A percentile compares a stretch with the other conserved stretches of the same genome.
Evolutionary conservation across 2,329 filamentous ascomycete species (phyloP).

Genomic region (Microthyrium microscopicum): DNA sequence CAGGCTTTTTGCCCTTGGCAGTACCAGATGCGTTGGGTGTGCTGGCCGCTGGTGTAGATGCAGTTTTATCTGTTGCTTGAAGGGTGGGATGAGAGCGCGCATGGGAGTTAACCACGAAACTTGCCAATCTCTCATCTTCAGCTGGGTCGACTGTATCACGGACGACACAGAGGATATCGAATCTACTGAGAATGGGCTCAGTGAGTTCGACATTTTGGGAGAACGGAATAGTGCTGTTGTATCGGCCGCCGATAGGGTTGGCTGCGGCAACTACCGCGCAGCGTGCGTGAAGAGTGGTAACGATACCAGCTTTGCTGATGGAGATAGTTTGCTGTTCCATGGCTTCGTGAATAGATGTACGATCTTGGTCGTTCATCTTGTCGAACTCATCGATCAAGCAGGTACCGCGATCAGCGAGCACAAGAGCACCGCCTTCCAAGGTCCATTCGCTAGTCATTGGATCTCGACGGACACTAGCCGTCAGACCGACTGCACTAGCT

Average conservation of each 20-base stretch:
- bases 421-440: conserved; percentile 83
- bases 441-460: conserved; percentile 96
- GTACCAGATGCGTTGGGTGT: conserved; percentile 31
- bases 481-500: conserved; percentile 92
- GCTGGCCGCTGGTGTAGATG: neutral
- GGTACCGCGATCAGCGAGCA: conserved; percentile 85
- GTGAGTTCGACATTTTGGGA: conserved; percentile 93
- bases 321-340: conserved; percentile 99
- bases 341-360: conserved; percentile 95
- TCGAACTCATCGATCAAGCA: conserved; percentile 98
- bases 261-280: conserved; percentile 94
- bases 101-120: conserved; percentile 90
- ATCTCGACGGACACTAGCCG: conserved; percentile 87
- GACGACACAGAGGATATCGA: conserved; percentile 92
- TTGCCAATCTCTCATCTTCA: conserved; percentile 84
- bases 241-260: conserved; percentile 89
- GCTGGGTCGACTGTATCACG: conserved; percentile 83
- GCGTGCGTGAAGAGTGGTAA: conserved; percentile 87
- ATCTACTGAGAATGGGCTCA: conserved; percentile 92
- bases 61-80: conserved; percentile 1
- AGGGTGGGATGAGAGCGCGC: conserved; percentile 60
- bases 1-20: conserved; percentile 39
- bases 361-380: conserved; percentile 99
- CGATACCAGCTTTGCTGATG: conserved; percentile 95
- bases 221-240: conserved; percentile 92